Base-by-base conservation (phyloP, 306 rosid species). In the Malus domestica region DNA sequence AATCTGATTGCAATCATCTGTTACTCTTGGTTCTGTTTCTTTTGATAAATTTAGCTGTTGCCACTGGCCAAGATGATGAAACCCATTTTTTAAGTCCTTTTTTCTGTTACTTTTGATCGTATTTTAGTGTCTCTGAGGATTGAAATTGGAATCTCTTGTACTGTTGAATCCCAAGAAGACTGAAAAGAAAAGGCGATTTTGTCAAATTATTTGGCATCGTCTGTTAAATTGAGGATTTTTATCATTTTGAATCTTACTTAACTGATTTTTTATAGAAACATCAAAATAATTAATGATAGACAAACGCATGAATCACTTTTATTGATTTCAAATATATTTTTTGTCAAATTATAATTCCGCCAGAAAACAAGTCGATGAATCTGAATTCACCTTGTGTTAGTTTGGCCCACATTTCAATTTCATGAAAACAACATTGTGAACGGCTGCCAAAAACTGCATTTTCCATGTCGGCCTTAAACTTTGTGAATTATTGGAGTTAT, bases 231-330 rank as follows among this genome's bases (percentile, higher is more conserved):
- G 40, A 35, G 40, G 40, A 35, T 35, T 35, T 35, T 35, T 35
- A 35, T 33, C 38, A 33, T 33, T 33, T 33, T 33, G 38, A 33
- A 33, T 33, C 8, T 33, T 33, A 33, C 38, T 33, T 33, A 33
- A 33, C 40, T 35, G 2, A 6, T 6, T 35, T 35, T 35, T 35
- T 6, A 33, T 35, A 35, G 0, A 35, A 35, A 6, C 0, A 35
- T 0, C 2, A 35, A 6, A 6, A 35, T 6, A 35, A 35, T 35
- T 35, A 35, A 35, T 0, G 2, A 8, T 6, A 0, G 1, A 6
- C 0, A 35, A 35, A 35, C 2, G 2, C 0, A 6, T 35, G 2
- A 35, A 35, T 35, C 40, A 35, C 0, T 35, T 35, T 2, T 35
- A 35, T 35, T 35, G 2, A 6, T 35, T 35, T 6, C 2, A 35